Evolutionary conservation across 352 stramenopile genomes (phyloP).

Genomic region (Blastocystis sp.): DNA sequence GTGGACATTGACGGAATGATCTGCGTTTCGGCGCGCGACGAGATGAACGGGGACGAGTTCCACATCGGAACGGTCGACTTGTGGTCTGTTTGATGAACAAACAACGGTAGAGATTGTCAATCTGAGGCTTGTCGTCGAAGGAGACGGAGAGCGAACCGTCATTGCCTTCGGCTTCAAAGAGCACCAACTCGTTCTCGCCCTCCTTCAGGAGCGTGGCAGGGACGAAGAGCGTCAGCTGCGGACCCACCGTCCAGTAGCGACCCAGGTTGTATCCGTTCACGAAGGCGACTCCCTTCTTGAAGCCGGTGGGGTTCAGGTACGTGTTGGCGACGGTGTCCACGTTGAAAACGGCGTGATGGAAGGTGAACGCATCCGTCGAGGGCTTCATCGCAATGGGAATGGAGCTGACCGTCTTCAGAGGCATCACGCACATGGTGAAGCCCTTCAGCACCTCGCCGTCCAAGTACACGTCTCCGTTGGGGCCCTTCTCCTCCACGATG

Average conservation of each 20-base stretch:
- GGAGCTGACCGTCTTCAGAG: conserved; percentile 48
- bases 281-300: conserved; percentile 73
- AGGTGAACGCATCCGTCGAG: conserved; percentile 14
- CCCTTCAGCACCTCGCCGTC: conserved; percentile 12
- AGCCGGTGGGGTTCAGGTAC: conserved; percentile 64
- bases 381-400: neutral
- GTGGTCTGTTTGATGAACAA: conserved; percentile 51
- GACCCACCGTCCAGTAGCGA: conserved; percentile 72
- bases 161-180: conserved; percentile 63
- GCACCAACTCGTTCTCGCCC: conserved; percentile 65
- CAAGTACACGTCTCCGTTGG: conserved; percentile 45
- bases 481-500: conserved; percentile 73
- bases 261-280: conserved; percentile 73
- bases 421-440: conserved; percentile 70
- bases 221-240: conserved; percentile 70
- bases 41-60: neutral
- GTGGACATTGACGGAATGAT: neutral
- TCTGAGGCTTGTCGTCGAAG: conserved; percentile 60
- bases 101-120: conserved; percentile 41
- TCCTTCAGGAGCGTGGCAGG: conserved; percentile 67
- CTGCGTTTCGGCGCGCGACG: neutral
- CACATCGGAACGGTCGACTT: neutral
- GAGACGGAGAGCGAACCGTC: conserved; percentile 32
- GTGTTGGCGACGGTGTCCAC: conserved; percentile 59
- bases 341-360: conserved; percentile 46